Evolutionary conservation across 2,329 filamentous ascomycete genomes (phyloP).

Genomic region (Venturiaceae sp.): DNA sequence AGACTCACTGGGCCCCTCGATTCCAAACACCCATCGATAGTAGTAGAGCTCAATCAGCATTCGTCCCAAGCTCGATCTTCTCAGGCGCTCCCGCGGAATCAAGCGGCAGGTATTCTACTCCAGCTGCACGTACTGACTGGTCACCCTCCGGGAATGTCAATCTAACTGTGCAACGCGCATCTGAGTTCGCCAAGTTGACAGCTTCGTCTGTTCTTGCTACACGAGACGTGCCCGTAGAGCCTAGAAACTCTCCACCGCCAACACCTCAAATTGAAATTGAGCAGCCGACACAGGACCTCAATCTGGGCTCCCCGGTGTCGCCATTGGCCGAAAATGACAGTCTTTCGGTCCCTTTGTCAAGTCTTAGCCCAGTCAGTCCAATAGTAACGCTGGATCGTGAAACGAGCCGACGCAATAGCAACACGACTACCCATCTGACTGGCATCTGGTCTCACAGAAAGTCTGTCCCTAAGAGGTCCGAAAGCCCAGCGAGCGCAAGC

Average conservation of each 20-base stretch:
- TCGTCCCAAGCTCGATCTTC: slow-evolving; percentile 4
- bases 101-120: slow-evolving; percentile 1
- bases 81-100: neutral
- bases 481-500: slow-evolving; percentile 1
- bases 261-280: neutral
- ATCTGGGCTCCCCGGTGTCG: slow-evolving; percentile 1
- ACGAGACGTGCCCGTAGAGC: neutral
- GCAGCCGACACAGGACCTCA: neutral
- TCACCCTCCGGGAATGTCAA: neutral
- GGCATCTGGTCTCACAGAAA: slow-evolving; percentile 2
- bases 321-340: slow-evolving; percentile 1
- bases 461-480: neutral
- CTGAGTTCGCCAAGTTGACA: neutral
- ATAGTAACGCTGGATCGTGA: neutral
- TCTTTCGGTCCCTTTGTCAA: neutral
- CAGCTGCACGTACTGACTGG: slow-evolving; percentile 1
- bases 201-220: neutral
- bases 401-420: neutral
- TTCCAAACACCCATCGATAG: neutral
- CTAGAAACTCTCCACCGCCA: neutral
- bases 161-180: neutral
- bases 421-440: neutral
- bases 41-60: slow-evolving; percentile 1
- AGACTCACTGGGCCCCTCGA: neutral
- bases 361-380: neutral